Evolutionary conservation across 1,284 basidiomycete genomes (phyloP).

Genomic region (Austropuccinia psidii): DNA sequence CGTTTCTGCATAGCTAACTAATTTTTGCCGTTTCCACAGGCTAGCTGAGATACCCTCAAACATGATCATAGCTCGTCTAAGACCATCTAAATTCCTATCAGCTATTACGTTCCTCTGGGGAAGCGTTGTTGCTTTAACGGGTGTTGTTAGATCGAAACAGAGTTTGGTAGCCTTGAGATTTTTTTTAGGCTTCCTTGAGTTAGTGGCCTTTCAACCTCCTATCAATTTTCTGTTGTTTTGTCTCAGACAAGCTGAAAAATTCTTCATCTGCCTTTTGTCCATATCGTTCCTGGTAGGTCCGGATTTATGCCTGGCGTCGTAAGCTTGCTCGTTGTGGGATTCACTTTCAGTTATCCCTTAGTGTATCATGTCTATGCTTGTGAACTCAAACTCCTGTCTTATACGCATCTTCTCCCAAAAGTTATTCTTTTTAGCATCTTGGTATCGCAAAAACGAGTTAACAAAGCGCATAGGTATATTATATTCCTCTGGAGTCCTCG

Average conservation of each 20-base stretch:
- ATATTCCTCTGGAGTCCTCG: slow-evolving; percentile 39
- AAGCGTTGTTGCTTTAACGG: slow-evolving; percentile 4
- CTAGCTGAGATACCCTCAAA: slow-evolving; percentile 29
- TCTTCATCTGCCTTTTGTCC: too few relatives aligned
- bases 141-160: slow-evolving; percentile 10
- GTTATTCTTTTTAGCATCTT: slow-evolving; percentile 39
- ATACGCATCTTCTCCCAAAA: too few relatives aligned
- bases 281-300: slow-evolving; percentile 2
- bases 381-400: too few relatives aligned
- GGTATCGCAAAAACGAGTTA: slow-evolving; percentile 42
- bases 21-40: background rate
- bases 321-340: too few relatives aligned
- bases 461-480: slow-evolving; percentile 40
- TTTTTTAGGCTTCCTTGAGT: slow-evolving; percentile 26
- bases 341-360: too few relatives aligned
- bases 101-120: slow-evolving; percentile 26
- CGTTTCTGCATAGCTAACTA: background rate
- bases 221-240: too few relatives aligned
- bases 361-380: too few relatives aligned
- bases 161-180: slow-evolving; percentile 5
- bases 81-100: slow-evolving; percentile 23
- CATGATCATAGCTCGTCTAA: slow-evolving; percentile 15
- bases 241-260: too few relatives aligned
- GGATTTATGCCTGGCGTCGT: slow-evolving; percentile 32
- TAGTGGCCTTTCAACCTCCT: background rate